Conservation (phyloP, 441 rosid species). For the Omphalea diandra region DNA sequence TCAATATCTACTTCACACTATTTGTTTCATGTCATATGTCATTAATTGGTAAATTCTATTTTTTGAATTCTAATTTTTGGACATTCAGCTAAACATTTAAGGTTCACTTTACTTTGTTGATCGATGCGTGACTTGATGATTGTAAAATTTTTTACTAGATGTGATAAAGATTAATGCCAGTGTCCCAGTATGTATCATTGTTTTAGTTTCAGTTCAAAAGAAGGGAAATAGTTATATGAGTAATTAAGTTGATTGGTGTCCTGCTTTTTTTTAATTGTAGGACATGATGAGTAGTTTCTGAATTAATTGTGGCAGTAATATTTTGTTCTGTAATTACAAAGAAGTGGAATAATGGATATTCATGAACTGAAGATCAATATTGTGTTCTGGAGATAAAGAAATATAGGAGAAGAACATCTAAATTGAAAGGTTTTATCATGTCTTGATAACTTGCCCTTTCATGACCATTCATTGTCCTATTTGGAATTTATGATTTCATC, state of each 20-base stretch:
- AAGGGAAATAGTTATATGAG: not conserved
- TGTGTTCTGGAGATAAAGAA: not conserved
- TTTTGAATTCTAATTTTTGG: not conserved
- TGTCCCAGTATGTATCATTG: not conserved
- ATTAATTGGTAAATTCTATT: not conserved
- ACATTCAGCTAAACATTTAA: not conserved
- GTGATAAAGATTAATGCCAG: not conserved
- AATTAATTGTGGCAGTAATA: not conserved
- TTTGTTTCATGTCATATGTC: not conserved
- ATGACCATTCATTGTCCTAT: not conserved
- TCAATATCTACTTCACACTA: not conserved
- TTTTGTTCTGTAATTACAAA: not conserved
- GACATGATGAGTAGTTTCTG: not conserved
- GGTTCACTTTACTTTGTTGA: too few relatives aligned
- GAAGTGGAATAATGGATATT: not conserved
- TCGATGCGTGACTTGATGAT: not conserved
- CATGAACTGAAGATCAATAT: not conserved
- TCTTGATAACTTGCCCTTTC: not conserved
- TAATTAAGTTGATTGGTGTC: not conserved
- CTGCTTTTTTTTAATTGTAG: not conserved
- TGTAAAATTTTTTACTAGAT: not conserved
- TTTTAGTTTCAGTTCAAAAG: not conserved
- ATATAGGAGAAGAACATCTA: too few relatives aligned
- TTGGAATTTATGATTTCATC: not conserved
- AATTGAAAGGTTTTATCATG: not conserved